These are phyloP conservation scores for Neurospora sp. DNA, from an alignment of 495 filamentous ascomycete genomes.

Conservation along the genomic window DNA sequence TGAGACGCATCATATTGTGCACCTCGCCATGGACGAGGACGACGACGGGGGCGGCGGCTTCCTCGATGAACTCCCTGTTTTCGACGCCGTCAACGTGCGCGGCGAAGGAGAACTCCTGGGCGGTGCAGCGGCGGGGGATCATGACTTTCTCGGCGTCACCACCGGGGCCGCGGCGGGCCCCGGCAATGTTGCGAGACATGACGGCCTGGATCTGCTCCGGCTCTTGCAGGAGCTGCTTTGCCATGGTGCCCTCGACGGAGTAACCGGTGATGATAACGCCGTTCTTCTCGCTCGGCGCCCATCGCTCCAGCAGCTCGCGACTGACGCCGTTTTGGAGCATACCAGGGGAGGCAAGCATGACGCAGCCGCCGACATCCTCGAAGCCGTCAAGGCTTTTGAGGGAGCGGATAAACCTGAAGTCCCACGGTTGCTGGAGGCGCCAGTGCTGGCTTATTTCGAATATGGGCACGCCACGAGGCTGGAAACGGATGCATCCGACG, in stretches of 20 bases:
- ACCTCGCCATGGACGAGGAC: conserved; percentile 96
- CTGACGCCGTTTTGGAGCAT: conserved; percentile 96
- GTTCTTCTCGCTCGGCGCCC: conserved; percentile 91
- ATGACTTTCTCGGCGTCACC: conserved; percentile 66
- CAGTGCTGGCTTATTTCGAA: too few relatives aligned
- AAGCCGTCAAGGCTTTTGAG: conserved; percentile 89
- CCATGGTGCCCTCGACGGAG: conserved; percentile 97
- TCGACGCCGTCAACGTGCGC: conserved; percentile 96
- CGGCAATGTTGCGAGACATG: conserved; percentile 59
- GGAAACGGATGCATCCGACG: too few relatives aligned
- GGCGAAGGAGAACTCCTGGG: conserved; percentile 89
- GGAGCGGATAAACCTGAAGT: conserved; percentile 83
- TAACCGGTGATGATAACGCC: conserved; percentile 97
- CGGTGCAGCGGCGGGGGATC: conserved; percentile 84
- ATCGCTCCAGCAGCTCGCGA: conserved; percentile 82
- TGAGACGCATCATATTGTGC: conserved; percentile 95
- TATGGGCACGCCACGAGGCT: too few relatives aligned
- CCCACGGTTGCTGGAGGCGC: too few relatives aligned
- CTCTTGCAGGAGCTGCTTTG: conserved; percentile 84
- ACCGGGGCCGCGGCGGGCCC: conserved; percentile 45
- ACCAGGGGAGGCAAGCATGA: conserved; percentile 94
- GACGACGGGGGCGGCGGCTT: conserved; percentile 82
- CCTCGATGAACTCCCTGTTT: conserved; percentile 90
- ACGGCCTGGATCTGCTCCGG: conserved; percentile 87
- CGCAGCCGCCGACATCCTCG: conserved; percentile 89